Conservation (phyloP, 768 basidiomycete species). For the Neoboletus magnificus region DNA sequence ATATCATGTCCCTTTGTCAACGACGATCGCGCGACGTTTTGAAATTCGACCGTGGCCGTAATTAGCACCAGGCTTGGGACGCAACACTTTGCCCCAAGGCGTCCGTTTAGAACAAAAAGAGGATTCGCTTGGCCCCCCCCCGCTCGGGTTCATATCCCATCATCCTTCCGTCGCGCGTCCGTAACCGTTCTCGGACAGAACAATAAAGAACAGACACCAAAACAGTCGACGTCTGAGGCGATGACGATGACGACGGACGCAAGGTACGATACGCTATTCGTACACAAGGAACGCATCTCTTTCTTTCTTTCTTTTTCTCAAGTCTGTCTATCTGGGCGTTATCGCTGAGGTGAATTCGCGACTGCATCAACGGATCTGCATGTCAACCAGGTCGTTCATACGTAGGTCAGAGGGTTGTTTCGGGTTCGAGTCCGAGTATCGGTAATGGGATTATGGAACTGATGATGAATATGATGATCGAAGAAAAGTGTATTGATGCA, state of each 20-base stretch:
- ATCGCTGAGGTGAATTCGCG: neutral
- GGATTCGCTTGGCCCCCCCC: no score
- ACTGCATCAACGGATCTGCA: neutral
- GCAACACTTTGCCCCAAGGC: neutral
- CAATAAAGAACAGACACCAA: neutral
- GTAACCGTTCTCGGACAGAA: neutral
- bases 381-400: neutral
- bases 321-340: neutral
- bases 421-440: neutral
- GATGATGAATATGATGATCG: neutral
- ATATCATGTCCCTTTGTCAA: neutral
- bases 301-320: no score
- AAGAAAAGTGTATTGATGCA: neutral
- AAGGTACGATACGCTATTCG: neutral
- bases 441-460: neutral
- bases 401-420: neutral
- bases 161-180: slow-evolving; percentile 11
- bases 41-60: neutral
- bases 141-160: neutral
- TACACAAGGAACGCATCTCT: neutral
- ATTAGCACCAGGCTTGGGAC: no score
- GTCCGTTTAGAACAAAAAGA: neutral
- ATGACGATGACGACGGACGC: neutral
- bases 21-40: neutral
- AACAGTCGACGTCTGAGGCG: neutral